Evolutionary conservation across 2,329 filamentous ascomycete genomes (phyloP).

Genomic region (Colletotrichum magnum): DNA sequence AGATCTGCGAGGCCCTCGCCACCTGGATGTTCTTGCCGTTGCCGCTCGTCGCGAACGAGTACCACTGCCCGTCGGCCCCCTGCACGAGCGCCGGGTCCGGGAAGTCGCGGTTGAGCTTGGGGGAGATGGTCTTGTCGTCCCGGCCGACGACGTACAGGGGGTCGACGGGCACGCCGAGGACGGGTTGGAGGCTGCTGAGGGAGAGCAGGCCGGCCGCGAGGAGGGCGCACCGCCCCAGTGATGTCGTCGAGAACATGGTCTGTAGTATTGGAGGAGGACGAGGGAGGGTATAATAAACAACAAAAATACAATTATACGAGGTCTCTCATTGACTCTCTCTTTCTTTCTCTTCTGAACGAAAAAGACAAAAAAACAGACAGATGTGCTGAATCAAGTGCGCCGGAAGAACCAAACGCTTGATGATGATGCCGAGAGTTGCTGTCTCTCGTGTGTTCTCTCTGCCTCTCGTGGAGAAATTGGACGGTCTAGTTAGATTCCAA

Average conservation of each 20-base stretch:
- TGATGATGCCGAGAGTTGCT: not conserved
- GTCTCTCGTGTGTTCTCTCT: conserved; percentile 8
- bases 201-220: conserved; percentile 29
- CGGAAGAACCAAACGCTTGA: not conserved
- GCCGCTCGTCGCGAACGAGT: conserved; percentile 70
- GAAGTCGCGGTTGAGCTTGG: conserved; percentile 60
- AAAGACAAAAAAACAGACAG: not conserved
- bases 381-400: conserved; percentile 14
- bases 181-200: conserved; percentile 16
- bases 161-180: conserved; percentile 18
- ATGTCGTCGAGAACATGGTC: conserved; percentile 32
- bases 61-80: conserved; percentile 63
- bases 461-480: conserved; percentile 14
- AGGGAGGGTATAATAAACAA: conserved; percentile 18
- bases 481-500: conserved; percentile 27
- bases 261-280: not conserved
- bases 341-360: not conserved
- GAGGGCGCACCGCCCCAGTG: conserved; percentile 19
- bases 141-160: conserved; percentile 33
- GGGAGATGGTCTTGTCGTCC: conserved; percentile 12
- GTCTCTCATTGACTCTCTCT: not conserved
- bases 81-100: conserved; percentile 68
- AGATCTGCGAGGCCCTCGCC: conserved; percentile 63
- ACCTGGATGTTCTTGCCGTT: conserved; percentile 67
- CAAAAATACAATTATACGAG: conserved; percentile 19